Percentiles rank a stretch among this genome's conserved stretches.
phyloP scores from a whole-genome alignment of 148 eudicot species.

The Vaccinium myrtillus region DNA sequence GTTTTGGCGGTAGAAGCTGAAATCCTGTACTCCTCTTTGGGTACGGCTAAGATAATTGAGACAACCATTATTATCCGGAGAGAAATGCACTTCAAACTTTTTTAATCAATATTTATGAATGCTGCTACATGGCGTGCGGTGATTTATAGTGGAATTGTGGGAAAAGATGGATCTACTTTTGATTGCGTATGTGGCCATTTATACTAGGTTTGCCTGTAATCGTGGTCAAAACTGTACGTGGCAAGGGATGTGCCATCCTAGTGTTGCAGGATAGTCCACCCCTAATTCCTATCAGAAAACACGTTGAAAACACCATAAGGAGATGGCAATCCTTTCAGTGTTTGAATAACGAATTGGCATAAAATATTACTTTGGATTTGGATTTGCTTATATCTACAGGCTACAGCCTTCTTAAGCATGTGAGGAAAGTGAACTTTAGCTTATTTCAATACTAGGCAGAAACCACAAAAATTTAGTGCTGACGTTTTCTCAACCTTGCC shows the following conservation, averaged over 20 bases:
- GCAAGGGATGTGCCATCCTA: neutral
- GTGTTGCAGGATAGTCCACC: neutral
- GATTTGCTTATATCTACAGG: neutral
- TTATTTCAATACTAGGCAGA: neutral
- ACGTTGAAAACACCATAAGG: neutral
- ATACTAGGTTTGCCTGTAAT: too few species aligned
- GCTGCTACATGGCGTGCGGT: too few species aligned
- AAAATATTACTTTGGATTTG: neutral
- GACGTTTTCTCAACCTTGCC: neutral
- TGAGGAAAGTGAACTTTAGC: neutral
- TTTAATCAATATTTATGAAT: too few species aligned
- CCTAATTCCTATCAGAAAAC: neutral
- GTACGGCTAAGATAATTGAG: neutral
- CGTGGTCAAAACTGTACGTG: too few species aligned
- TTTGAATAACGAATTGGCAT: neutral
- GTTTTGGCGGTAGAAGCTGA: neutral
- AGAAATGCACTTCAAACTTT: too few species aligned
- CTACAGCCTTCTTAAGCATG: neutral
- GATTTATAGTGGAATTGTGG: too few species aligned
- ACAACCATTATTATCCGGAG: neutral
- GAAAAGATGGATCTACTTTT: too few species aligned
- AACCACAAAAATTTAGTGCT: neutral
- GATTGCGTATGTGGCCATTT: too few species aligned
- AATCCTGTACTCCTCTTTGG: neutral
- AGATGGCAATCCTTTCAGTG: neutral